Evolutionary conservation across 306 rosid species (phyloP), one percentile per base, ranked within the genome.

Genomic region (Cicer yamashitae): DNA sequence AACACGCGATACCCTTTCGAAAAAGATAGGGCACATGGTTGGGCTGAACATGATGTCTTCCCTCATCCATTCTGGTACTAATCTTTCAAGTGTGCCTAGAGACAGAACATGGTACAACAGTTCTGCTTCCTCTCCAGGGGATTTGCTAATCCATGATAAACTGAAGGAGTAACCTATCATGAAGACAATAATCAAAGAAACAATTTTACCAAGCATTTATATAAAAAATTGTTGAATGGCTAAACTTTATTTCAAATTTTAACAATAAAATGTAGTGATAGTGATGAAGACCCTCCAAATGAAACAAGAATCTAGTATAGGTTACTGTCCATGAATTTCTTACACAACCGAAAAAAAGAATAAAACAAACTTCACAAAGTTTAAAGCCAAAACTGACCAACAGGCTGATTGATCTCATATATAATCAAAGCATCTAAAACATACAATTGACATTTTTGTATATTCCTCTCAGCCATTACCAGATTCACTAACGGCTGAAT

Each of bases 21-120:
- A 92, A 88, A 94, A 92, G 69, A 81, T 78, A 20, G 92, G 88
- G 58, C 89, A 91, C 99, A 94, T 94, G 72, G 81, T 87, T 62
- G 88, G 83, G 79, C 96, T 94, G 89, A 94, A 92, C 84, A 86
- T 83, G 76, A 92, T 88, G 70, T 78, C 91, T 44, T 88, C 97
- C 80, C 85, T 86, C 97, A 92, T 92, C 99, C 99, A 94, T 76
- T 86, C 96, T 54, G 97, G 99, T 5, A 93, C 99, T 56, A 85
- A 89, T 79, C 91, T 89, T 86, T 90, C 99, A 50, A 94, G 87
- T 34, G 92, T 83, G 65, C 97, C 99, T 54, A 92, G 81, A 17
- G 99, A 89, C 67, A 71, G 8, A 56, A 77, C 87, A 30, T 80
- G 87, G 75, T 94, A 94, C 9, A 83, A 68, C 69, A 94, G 82